These are phyloP conservation scores for Cenococcum geophilum DNA, from an alignment of 495 filamentous ascomycete species.

Conservation along the genomic window DNA sequence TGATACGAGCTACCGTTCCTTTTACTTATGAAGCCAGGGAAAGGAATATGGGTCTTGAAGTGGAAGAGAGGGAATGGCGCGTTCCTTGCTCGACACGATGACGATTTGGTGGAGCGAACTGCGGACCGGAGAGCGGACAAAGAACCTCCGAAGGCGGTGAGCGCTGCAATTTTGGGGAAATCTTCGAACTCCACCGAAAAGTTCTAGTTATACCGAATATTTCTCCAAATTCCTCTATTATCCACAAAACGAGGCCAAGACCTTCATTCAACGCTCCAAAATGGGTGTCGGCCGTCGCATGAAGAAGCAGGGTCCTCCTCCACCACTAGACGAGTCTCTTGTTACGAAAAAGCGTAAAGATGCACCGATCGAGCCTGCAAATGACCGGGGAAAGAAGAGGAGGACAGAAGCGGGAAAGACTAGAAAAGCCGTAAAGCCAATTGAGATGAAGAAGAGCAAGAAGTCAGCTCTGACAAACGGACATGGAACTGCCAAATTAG, in stretches of 20 bases:
- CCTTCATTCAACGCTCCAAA: constrained; percentile 4
- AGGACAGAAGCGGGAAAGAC: constrained; percentile 9
- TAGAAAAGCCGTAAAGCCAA: constrained; percentile 2
- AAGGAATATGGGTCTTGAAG: constrained; percentile 1
- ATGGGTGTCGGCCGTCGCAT: constrained; percentile 91
- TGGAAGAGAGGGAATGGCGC: background rate
- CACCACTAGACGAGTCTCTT: constrained; percentile 72
- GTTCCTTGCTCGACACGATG: constrained; percentile 10
- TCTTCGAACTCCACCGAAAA: background rate
- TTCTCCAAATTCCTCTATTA: constrained; percentile 9
- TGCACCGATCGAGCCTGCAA: constrained; percentile 29
- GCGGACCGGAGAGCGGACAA: background rate
- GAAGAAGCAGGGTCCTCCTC: constrained; percentile 88
- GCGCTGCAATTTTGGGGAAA: constrained; percentile 6
- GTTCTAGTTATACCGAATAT: background rate
- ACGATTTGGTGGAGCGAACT: constrained; percentile 17
- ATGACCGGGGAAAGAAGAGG: constrained; percentile 30
- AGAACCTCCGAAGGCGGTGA: constrained; percentile 18
- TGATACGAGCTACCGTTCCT: background rate
- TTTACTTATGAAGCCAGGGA: background rate
- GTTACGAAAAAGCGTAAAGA: constrained; percentile 72
- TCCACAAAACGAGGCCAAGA: constrained; percentile 1
- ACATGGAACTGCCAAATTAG: background rate
- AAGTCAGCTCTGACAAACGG: background rate
- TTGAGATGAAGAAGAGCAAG: background rate